phyloP scores from a whole-genome alignment of 805 yeast species.

The Nakazawaea ernobii region DNA sequence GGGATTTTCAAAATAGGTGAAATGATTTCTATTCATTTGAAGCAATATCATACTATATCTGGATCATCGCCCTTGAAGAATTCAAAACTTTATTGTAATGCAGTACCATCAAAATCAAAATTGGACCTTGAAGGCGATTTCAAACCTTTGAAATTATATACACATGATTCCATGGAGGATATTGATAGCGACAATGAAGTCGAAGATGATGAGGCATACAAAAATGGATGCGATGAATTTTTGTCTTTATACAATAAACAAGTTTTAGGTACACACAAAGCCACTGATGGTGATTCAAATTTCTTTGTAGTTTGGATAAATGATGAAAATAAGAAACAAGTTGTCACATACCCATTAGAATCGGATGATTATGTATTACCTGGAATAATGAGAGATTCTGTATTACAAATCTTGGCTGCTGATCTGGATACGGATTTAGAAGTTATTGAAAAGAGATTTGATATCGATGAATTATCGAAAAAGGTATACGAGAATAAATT shows the following conservation, averaged over 20 bases:
- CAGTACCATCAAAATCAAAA: constrained; percentile 38
- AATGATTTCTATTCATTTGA: constrained; percentile 45
- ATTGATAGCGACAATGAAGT: constrained; percentile 55
- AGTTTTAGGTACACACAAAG: constrained; percentile 29
- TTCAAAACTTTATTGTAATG: constrained; percentile 37
- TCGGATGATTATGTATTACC: constrained; percentile 41
- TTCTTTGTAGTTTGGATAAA: constrained; percentile 42
- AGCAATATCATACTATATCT: too few species aligned
- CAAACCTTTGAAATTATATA: constrained; percentile 40
- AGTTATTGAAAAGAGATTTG: constrained; percentile 38
- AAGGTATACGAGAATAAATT: constrained; percentile 40
- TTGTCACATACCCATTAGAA: constrained; percentile 45
- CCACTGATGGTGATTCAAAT: constrained; percentile 53
- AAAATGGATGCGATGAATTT: constrained; percentile 43
- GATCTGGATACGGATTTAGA: constrained; percentile 27
- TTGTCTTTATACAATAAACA: constrained; percentile 49
- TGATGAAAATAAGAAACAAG: constrained; percentile 37
- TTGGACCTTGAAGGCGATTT: constrained; percentile 24
- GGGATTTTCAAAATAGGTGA: constrained; percentile 39
- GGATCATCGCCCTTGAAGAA: too few species aligned
- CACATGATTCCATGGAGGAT: constrained; percentile 40
- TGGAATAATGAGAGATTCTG: constrained; percentile 47
- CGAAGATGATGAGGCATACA: constrained; percentile 38
- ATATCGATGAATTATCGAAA: constrained; percentile 39
- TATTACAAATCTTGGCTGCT: constrained; percentile 33